A percentile compares a stretch with the other conserved stretches of the same genome.
Evolutionary conservation across 306 rosid genomes (phyloP).

Genomic region (Begonia loranthoides): DNA sequence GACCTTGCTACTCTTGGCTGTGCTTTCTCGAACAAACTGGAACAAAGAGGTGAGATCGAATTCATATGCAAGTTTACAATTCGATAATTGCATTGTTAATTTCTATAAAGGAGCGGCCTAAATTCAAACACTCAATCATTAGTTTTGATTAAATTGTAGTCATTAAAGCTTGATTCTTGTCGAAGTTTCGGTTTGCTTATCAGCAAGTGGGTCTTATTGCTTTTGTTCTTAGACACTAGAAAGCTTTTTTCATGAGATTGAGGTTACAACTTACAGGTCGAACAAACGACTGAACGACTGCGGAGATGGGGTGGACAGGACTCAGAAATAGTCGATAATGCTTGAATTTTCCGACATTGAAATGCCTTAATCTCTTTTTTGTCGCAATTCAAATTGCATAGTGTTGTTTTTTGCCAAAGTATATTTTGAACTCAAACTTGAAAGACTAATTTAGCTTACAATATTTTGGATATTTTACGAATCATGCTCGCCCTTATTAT

Average conservation of each 20-base stretch:
- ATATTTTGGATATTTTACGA: too few relatives aligned
- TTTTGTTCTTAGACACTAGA: neutral
- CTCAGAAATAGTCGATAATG: too few relatives aligned
- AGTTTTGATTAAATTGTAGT: neutral
- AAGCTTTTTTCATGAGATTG: neutral
- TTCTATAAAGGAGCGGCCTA: too few relatives aligned
- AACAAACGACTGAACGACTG: constrained; percentile 31
- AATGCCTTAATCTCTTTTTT: too few relatives aligned
- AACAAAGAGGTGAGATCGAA: constrained; percentile 30
- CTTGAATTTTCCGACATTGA: too few relatives aligned
- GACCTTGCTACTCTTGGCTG: constrained; percentile 30
- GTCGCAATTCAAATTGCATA: too few relatives aligned
- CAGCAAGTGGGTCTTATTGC: neutral
- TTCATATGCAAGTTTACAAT: neutral
- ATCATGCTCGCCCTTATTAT: too few relatives aligned
- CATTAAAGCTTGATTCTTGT: too few relatives aligned
- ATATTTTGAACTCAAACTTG: too few relatives aligned
- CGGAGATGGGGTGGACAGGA: constrained; percentile 40
- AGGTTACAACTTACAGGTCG: constrained; percentile 21
- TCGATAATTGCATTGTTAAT: neutral
- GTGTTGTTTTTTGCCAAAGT: too few relatives aligned
- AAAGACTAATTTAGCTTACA: too few relatives aligned
- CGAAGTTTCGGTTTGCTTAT: neutral
- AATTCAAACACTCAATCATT: neutral
- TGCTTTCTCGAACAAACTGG: constrained; percentile 44